Percentiles rank a stretch among this genome's conserved stretches.
These are phyloP conservation scores for Silene uniflora DNA, from an alignment of 148 eudicot species.

Conservation along the genomic window DNA sequence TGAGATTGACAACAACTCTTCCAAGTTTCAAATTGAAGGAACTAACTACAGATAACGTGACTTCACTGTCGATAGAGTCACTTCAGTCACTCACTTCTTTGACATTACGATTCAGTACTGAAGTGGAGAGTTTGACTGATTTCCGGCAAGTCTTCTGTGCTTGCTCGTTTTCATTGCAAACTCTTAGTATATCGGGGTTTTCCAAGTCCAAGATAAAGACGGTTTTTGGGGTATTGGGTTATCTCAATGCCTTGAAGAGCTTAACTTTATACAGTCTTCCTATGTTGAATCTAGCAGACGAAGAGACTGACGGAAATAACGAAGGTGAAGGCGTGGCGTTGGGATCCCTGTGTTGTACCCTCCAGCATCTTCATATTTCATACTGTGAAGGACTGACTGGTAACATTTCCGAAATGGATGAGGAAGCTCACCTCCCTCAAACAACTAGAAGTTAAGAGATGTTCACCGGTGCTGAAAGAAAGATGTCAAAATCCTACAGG, in stretches of 20 bases:
- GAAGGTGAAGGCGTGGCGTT: background rate
- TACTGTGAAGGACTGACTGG: background rate
- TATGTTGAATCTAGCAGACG: background rate
- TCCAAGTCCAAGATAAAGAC: background rate
- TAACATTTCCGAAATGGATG: constrained; percentile 21
- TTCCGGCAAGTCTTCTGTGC: background rate
- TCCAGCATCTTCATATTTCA: background rate
- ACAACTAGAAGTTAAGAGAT: background rate
- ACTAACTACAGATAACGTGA: background rate
- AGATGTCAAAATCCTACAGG: constrained; percentile 4
- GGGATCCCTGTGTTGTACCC: background rate
- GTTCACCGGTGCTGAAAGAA: background rate
- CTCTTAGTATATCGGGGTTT: background rate
- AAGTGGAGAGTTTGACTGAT: background rate
- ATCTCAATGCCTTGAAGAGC: background rate
- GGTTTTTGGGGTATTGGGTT: background rate
- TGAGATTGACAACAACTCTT: background rate
- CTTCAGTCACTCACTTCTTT: background rate
- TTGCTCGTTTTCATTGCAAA: background rate
- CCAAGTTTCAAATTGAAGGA: background rate
- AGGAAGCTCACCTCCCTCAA: background rate
- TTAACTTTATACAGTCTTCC: background rate
- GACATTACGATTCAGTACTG: background rate
- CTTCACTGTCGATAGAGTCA: background rate
- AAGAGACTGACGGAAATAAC: background rate